Evolutionary conservation across 257 asterid genomes (phyloP).

Genomic region (Jacaranda copaia): DNA sequence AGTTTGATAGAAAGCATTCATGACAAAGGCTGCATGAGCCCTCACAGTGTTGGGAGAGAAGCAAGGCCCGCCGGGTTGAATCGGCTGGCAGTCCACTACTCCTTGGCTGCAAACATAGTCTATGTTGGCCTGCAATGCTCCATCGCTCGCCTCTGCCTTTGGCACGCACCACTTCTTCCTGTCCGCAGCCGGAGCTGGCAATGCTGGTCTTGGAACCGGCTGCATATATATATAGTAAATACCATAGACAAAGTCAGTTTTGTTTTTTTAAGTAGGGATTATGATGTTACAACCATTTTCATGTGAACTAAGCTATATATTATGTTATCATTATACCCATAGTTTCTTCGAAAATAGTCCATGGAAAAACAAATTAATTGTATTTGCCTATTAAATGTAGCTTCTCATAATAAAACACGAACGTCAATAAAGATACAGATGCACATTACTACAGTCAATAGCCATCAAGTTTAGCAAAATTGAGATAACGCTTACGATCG

Average conservation of each 20-base stretch:
- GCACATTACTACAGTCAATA: too few species aligned
- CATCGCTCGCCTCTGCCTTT: slow-evolving; percentile 49
- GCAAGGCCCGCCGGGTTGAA: slow-evolving; percentile 71
- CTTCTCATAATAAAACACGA: too few species aligned
- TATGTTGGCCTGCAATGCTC: slow-evolving; percentile 60
- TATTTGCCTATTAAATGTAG: too few species aligned
- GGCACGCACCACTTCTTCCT: slow-evolving; percentile 78
- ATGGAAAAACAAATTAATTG: too few species aligned
- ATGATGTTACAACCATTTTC: too few species aligned
- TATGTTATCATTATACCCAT: too few species aligned
- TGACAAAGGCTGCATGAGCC: slow-evolving; percentile 67
- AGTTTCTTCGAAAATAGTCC: too few species aligned
- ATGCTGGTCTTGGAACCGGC: slow-evolving; percentile 45
- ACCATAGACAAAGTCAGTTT: background rate
- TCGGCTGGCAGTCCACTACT: slow-evolving; percentile 54
- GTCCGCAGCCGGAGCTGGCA: slow-evolving; percentile 22
- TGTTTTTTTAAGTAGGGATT: too few species aligned
- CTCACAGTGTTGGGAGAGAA: slow-evolving; percentile 58
- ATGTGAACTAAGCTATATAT: too few species aligned
- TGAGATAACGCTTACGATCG: background rate
- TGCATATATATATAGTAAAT: background rate
- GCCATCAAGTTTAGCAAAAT: background rate
- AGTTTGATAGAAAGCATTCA: slow-evolving; percentile 73
- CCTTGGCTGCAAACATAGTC: slow-evolving; percentile 73
- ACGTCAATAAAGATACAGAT: too few species aligned